Evolutionary conservation across 1,284 basidiomycete genomes (phyloP), one percentile per base, ranked within the genome.

Genomic region (Afroboletus lepidellus): DNA sequence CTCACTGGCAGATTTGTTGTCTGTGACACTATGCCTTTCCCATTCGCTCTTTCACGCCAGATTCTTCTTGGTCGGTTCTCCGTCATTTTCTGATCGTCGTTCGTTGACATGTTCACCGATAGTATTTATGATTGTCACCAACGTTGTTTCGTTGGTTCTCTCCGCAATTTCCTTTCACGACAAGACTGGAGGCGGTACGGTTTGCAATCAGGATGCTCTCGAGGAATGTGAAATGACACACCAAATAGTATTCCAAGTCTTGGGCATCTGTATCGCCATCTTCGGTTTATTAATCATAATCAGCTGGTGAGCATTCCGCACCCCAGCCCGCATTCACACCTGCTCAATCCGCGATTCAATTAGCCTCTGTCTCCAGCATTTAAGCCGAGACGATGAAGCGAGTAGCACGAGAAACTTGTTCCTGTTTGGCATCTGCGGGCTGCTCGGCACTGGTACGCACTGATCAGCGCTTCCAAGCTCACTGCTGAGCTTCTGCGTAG

Each of bases 21-120:
- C 62, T 46, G 66, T 52, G 62, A 63, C 63, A 42, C 41, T 38
- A 70, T 70, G 64, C 15, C 66, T 15, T 67, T 70, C 43, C 53
- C 56, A 23, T 63, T 57, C 30, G 18, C 53, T 46, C 59, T 65
- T 50, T 55, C 11, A 13, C 65, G 61, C 46, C 37, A 24, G 2
- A 39, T 68, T 30, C 37, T 54, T 41, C 52, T 68, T 41, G 44
- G 64, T 65, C 41, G 4, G 68, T 53, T 5, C 4, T 29, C 44
- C 38, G 5, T 24, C 9, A 24, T 2, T 1, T 29, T n/a, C 21
- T 45, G 4, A 8, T 16, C 25, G 24, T 43, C 39, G 24, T 36
- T 21, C 29, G 30, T 16, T 51, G 41, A 62, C 41, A 5, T 23
- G 23, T 30, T 36, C 24, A 9, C 25, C 51, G 41, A 15, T 39